phyloP scores from a whole-genome alignment of 2,329 filamentous ascomycete species.

The Penicillium sp. region DNA sequence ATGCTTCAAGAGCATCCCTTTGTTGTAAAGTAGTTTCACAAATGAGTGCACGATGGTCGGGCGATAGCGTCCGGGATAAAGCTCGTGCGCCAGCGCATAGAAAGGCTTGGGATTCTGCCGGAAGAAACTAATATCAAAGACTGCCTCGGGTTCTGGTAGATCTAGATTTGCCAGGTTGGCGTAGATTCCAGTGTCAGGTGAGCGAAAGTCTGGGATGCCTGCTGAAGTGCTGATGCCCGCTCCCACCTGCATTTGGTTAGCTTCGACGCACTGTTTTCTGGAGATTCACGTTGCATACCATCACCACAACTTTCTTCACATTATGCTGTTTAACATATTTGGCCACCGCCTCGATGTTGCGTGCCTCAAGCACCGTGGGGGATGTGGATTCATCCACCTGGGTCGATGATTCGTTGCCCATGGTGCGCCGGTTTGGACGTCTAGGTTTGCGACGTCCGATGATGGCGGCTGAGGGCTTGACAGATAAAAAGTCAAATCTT shows the following conservation, averaged over 20 bases:
- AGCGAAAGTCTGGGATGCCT: constrained; percentile 87
- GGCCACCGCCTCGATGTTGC: constrained; percentile 73
- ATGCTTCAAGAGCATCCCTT: constrained; percentile 75
- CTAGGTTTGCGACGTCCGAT: constrained; percentile 27
- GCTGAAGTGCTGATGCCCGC: constrained; percentile 67
- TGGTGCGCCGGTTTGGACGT: constrained; percentile 43
- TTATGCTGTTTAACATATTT: constrained; percentile 71
- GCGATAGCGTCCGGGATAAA: constrained; percentile 85
- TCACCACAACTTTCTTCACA: constrained; percentile 72
- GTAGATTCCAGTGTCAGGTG: constrained; percentile 89
- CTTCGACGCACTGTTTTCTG: neutral
- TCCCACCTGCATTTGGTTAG: constrained; percentile 58
- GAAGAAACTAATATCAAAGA: constrained; percentile 93
- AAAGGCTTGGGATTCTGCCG: constrained; percentile 80
- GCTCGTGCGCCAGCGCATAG: constrained; percentile 85
- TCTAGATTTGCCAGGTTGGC: constrained; percentile 84
- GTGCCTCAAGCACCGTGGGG: constrained; percentile 65
- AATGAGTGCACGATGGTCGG: constrained; percentile 92
- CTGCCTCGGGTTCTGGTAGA: constrained; percentile 84
- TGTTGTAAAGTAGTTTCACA: constrained; percentile 75
- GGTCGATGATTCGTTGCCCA: constrained; percentile 82
- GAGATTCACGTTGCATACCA: constrained; percentile 52
- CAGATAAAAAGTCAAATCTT: neutral
- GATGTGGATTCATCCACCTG: constrained; percentile 63
- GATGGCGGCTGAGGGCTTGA: constrained; percentile 5